phyloP scores from a whole-genome alignment of 2,329 filamentous ascomycete species.

The Decorospora gaudefroyi region DNA sequence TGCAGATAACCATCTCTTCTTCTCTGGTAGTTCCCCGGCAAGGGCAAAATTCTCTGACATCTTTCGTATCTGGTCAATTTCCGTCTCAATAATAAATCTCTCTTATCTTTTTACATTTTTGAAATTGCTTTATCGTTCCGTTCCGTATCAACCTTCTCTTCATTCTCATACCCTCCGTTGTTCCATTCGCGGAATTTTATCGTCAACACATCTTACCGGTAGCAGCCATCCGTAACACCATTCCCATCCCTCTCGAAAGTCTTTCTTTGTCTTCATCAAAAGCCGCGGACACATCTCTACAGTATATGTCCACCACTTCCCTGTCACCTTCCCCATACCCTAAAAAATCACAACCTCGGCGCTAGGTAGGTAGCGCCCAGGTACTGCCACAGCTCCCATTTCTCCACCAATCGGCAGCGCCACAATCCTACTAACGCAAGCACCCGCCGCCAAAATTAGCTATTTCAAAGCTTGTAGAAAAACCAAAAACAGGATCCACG shows the following conservation, averaged over 20 bases:
- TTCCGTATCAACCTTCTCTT: too few relatives aligned
- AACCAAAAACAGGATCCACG: too few relatives aligned
- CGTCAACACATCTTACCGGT: not conserved
- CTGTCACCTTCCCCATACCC: not conserved
- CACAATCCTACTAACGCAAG: not conserved
- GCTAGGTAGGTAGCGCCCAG: not conserved
- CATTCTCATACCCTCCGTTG: too few relatives aligned
- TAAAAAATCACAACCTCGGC: not conserved
- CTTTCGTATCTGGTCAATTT: too few relatives aligned
- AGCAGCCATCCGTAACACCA: not conserved
- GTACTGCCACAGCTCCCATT: conserved; percentile 5
- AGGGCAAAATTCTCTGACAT: too few relatives aligned
- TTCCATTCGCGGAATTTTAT: too few relatives aligned
- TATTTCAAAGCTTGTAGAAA: conserved; percentile 1
- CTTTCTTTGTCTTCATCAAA: not conserved
- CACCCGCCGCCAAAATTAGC: conserved; percentile 1
- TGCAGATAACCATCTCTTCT: conserved; percentile 1
- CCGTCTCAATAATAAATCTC: too few relatives aligned
- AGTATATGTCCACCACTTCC: not conserved
- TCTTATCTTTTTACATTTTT: too few relatives aligned
- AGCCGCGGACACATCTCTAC: not conserved
- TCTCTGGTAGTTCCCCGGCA: too few relatives aligned
- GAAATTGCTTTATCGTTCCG: too few relatives aligned
- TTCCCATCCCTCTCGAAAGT: not conserved
- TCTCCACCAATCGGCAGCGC: conserved; percentile 13